Evolutionary conservation across 2,329 filamentous ascomycete genomes (phyloP).

Genomic region (Aureobasidium sp.): DNA sequence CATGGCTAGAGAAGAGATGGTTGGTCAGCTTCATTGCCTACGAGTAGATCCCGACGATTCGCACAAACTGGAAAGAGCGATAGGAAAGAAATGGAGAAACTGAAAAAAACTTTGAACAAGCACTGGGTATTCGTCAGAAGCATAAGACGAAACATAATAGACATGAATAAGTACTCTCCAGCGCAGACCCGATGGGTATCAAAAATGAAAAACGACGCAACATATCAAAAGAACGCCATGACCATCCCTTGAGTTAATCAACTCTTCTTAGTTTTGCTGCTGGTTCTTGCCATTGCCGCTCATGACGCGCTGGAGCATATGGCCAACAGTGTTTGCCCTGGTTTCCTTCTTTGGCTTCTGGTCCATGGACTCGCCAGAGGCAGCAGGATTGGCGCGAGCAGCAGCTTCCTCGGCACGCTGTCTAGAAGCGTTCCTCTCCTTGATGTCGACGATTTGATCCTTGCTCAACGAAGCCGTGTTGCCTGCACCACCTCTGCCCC

Average conservation of each 20-base stretch:
- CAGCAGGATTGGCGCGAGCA: not conserved
- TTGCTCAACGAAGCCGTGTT: slow-evolving; percentile 51
- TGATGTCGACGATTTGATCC: slow-evolving; percentile 26
- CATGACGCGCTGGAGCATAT: slow-evolving; percentile 10
- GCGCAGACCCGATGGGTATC: not conserved
- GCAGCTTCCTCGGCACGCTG: slow-evolving; percentile 3
- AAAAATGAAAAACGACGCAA: not conserved
- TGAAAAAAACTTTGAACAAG: too few species aligned
- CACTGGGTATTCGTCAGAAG: not conserved
- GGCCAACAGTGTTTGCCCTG: not conserved
- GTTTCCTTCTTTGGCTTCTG: slow-evolving; percentile 9
- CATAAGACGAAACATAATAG: not conserved
- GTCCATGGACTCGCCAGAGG: not conserved
- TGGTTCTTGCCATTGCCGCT: not conserved
- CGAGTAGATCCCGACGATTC: too few species aligned
- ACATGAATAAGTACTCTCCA: not conserved
- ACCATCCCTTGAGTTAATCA: not conserved
- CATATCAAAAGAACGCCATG: not conserved
- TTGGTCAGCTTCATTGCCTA: too few species aligned
- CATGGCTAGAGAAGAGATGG: too few species aligned
- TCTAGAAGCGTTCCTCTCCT: slow-evolving; percentile 26
- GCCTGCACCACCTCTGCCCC: slow-evolving; percentile 68
- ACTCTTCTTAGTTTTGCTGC: not conserved
- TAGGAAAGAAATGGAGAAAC: too few species aligned
- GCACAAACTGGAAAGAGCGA: too few species aligned